Conservation (phyloP, 192 early-diverging fungal species). For the Podila epigama region DNA sequence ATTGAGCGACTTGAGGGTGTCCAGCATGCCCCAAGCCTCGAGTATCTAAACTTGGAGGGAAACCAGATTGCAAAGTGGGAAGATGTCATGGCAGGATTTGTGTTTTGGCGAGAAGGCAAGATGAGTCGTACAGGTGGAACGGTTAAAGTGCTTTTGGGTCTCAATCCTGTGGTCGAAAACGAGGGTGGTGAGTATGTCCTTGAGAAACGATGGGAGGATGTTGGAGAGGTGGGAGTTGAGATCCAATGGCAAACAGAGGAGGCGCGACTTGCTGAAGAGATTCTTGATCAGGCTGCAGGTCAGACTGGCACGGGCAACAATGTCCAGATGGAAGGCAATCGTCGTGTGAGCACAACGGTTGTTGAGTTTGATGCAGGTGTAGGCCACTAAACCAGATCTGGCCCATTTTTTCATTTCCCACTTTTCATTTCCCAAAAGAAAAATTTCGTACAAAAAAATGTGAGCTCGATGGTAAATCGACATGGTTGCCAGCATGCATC, state of each 20-base stretch:
- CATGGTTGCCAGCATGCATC: no score
- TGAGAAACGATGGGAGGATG: conserved; percentile 46
- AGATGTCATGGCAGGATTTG: conserved; percentile 44
- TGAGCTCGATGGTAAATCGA: no score
- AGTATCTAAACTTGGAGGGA: conserved; percentile 26
- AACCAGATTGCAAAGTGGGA: conserved; percentile 45
- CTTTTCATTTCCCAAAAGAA: neutral
- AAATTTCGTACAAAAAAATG: no score
- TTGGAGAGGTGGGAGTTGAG: conserved; percentile 29
- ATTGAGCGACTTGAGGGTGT: conserved; percentile 43
- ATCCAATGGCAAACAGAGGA: conserved; percentile 43
- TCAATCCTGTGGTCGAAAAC: conserved; percentile 36
- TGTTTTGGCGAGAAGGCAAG: conserved; percentile 47
- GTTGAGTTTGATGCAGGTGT: conserved; percentile 25
- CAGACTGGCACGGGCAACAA: neutral
- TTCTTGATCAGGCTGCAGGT: neutral
- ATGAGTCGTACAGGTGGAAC: conserved; percentile 20
- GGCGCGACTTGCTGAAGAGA: conserved; percentile 12
- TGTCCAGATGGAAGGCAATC: conserved; percentile 12
- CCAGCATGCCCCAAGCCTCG: conserved; percentile 35
- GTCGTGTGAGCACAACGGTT: conserved; percentile 26
- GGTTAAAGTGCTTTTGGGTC: conserved; percentile 28
- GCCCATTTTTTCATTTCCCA: no score
- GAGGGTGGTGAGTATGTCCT: conserved; percentile 47
- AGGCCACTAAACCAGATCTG: neutral